Evolutionary conservation across 352 stramenopile species (phyloP).

Genomic region (Pythium plurisporium): DNA sequence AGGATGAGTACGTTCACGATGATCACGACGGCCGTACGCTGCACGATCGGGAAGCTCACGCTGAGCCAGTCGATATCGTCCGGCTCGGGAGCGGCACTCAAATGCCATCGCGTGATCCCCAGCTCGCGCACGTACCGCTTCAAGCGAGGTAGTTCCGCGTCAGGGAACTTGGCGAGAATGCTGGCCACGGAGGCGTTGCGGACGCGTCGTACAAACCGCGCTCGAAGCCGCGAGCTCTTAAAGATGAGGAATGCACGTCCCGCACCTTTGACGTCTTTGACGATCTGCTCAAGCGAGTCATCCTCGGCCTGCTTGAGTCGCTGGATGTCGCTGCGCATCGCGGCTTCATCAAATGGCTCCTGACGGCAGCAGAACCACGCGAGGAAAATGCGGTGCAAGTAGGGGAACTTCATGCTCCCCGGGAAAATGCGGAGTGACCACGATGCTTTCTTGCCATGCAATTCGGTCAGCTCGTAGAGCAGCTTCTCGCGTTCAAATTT

Average conservation of each 20-base stretch:
- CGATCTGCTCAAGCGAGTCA: slow-evolving; percentile 45
- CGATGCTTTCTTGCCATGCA: slow-evolving; percentile 36
- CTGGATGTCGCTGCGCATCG: slow-evolving; percentile 45
- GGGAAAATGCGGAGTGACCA: slow-evolving; percentile 67
- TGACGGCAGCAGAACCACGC: slow-evolving; percentile 48
- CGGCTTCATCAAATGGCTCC: slow-evolving; percentile 41
- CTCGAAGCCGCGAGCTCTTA: slow-evolving; percentile 62
- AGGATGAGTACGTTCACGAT: slow-evolving; percentile 78
- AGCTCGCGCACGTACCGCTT: slow-evolving; percentile 78
- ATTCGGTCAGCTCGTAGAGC: slow-evolving; percentile 33
- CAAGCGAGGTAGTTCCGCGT: slow-evolving; percentile 48
- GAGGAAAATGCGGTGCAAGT: slow-evolving; percentile 38
- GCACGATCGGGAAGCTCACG: slow-evolving; percentile 77
- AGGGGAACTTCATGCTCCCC: slow-evolving; percentile 69
- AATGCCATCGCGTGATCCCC: slow-evolving; percentile 69
- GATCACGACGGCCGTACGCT: slow-evolving; percentile 64
- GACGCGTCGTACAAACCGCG: slow-evolving; percentile 71
- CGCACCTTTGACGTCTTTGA: slow-evolving; percentile 66
- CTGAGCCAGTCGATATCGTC: slow-evolving; percentile 86
- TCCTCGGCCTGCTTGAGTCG: slow-evolving; percentile 51
- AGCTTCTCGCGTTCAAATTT: slow-evolving; percentile 55
- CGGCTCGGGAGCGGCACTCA: slow-evolving; percentile 68
- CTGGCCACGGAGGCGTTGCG: slow-evolving; percentile 71
- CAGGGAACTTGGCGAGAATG: slow-evolving; percentile 67
- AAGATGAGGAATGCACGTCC: slow-evolving; percentile 82